phyloP scores from a whole-genome alignment of 1,139 yeast genomes.

The Suhomyces bribrorum region DNA sequence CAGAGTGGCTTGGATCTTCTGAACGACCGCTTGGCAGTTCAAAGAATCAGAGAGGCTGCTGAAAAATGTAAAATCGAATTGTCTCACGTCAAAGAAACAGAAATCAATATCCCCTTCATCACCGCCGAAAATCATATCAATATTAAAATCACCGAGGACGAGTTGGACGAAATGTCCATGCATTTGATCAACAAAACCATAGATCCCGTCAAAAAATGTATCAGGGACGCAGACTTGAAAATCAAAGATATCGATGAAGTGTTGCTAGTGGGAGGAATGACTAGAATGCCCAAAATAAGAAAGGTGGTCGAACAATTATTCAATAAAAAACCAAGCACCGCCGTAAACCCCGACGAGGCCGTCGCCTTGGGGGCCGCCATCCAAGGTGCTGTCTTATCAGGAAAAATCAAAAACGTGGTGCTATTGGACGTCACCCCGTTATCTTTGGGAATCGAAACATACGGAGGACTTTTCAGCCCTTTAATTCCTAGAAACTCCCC shows the following conservation, averaged over 20 bases:
- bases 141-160: conserved; percentile 56
- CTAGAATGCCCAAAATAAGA: conserved; percentile 77
- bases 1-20: conserved; percentile 47
- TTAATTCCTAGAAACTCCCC: conserved; percentile 75
- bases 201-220: conserved; percentile 65
- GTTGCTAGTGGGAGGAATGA: conserved; percentile 81
- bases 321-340: conserved; percentile 58
- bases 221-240: conserved; percentile 68
- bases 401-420: conserved; percentile 69
- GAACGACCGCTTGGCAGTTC: conserved; percentile 52
- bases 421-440: conserved; percentile 77
- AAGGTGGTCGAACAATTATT: conserved; percentile 58
- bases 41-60: conserved; percentile 71
- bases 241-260: conserved; percentile 68
- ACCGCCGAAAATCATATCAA: conserved; percentile 52
- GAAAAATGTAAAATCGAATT: conserved; percentile 71
- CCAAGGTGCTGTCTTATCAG: conserved; percentile 76
- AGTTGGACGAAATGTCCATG: conserved; percentile 63
- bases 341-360: conserved; percentile 81
- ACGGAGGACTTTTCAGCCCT: conserved; percentile 79
- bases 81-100: conserved; percentile 58
- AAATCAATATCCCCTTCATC: conserved; percentile 66
- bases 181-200: conserved; percentile 62
- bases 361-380: conserved; percentile 86
- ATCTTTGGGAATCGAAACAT: conserved; percentile 78